Evolutionary conservation across 176 grass and related monocot genomes (phyloP), one percentile per base, ranked within the genome.

Genomic region (Thalia dealbata): DNA sequence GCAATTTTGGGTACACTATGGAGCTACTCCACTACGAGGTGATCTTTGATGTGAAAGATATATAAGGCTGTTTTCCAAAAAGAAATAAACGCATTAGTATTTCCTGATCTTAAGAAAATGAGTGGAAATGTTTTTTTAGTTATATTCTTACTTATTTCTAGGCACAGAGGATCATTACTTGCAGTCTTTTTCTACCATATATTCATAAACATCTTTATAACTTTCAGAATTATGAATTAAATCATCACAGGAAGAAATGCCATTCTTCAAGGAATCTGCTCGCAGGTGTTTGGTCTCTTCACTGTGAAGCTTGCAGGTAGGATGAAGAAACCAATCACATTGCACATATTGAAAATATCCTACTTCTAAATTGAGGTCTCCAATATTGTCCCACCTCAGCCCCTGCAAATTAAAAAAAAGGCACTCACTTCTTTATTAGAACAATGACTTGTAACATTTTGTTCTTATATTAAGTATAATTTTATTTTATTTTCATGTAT

Each of bases 251-350:
- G 92, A 83, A 87, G 92, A 82, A 90, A 86, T 96, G 7, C 58
- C 25, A 90, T 96, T 74, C 86, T 96, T 73, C 44, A 80, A 84
- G 78, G 80, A 82, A 82, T 96, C 68, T 92, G 92, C 56, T 87
- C 92, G 79, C 92, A 96, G 77, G 83, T 96, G 55, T 96, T 69
- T 82, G 92, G 92, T 70, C 78, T 96, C 42, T 96, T 92, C 78
- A 96, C 92, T 23, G 92, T 96, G 76, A 96, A 96, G 78, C 89
- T 96, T 80, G 89, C 92, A 89, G 87, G 92, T 96, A 72, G 52
- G 63, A 67, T 41, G 11, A 64, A 63, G 14, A 12, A 7, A 2
- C 15, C 4, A 30, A 64, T 64, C 3, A 16, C 14, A 28, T 64
- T 1, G 61, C 12, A 64, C 27, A 64, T 64, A 22, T 28, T 30